Evolutionary conservation across 129 eudicot species (phyloP).

Genomic region (Escallonia herrerae): DNA sequence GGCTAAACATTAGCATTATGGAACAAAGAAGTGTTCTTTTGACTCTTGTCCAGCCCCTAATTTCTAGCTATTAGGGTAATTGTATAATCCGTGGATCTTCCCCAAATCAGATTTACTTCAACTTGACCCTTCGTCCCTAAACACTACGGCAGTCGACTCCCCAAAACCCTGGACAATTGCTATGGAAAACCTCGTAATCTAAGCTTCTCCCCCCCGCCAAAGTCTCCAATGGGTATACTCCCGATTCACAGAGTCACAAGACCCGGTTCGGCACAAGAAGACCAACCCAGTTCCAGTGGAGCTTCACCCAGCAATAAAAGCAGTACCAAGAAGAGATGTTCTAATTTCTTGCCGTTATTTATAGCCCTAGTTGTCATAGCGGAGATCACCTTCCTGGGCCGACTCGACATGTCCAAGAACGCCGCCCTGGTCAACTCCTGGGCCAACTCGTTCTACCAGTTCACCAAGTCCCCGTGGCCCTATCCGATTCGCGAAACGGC

Average conservation of each 20-base stretch:
- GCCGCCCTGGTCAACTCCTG: slow-evolving; percentile 53
- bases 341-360: slow-evolving; percentile 46
- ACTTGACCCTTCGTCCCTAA: too few relatives aligned
- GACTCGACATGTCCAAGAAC: slow-evolving; percentile 59
- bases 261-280: not conserved
- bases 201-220: too few relatives aligned
- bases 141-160: too few relatives aligned
- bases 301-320: slow-evolving; percentile 9
- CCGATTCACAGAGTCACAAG: slow-evolving; percentile 11
- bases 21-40: too few relatives aligned
- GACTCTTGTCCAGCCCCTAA: too few relatives aligned
- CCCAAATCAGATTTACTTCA: too few relatives aligned
- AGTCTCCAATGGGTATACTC: not conserved
- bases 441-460: slow-evolving; percentile 73
- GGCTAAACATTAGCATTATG: too few relatives aligned
- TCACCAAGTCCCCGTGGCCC: slow-evolving; percentile 18
- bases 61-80: too few relatives aligned
- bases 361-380: slow-evolving; percentile 62
- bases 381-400: slow-evolving; percentile 68
- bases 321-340: slow-evolving; percentile 40
- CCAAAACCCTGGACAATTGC: too few relatives aligned
- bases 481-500: too few relatives aligned
- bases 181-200: too few relatives aligned
- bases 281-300: not conserved
- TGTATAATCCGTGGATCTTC: too few relatives aligned